Evolutionary conservation across 345 rosid genomes (phyloP).

Genomic region (Lepidium africanum): DNA sequence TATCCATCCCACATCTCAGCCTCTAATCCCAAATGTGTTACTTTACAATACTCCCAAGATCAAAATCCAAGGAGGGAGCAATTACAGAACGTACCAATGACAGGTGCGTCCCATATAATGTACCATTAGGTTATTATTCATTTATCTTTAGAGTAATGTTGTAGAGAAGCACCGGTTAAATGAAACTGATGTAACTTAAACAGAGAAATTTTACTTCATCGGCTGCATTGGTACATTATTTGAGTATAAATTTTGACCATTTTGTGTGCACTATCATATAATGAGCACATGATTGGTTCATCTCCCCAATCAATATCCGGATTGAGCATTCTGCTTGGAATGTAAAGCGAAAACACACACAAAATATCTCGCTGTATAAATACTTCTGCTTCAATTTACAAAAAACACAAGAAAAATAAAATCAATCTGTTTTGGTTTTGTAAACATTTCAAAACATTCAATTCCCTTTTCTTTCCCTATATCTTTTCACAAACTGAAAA

Average conservation of each 20-base stretch:
- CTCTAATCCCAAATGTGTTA: slow-evolving; percentile 4
- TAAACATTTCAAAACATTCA: slow-evolving; percentile 10
- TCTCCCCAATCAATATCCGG: no score
- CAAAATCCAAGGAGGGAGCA: slow-evolving; percentile 9
- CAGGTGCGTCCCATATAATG: slow-evolving; percentile 27
- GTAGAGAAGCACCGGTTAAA: slow-evolving; percentile 11
- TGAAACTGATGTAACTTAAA: slow-evolving; percentile 16
- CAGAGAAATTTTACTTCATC: slow-evolving; percentile 9
- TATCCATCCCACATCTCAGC: not conserved
- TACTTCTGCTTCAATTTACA: slow-evolving; percentile 27
- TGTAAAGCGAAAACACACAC: not conserved
- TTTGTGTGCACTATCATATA: not conserved
- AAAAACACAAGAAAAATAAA: not conserved
- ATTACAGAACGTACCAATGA: slow-evolving; percentile 11
- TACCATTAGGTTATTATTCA: slow-evolving; percentile 24
- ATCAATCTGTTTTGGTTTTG: not conserved
- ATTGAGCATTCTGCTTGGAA: not conserved
- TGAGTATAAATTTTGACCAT: slow-evolving; percentile 16
- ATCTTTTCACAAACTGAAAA: not conserved
- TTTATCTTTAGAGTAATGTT: slow-evolving; percentile 5
- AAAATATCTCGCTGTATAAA: slow-evolving; percentile 19
- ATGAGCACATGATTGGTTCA: not conserved
- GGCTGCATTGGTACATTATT: slow-evolving; percentile 15
- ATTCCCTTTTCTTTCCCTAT: not conserved
- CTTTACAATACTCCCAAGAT: not conserved